Percentiles rank a stretch among this genome's conserved stretches.
phyloP scores from a whole-genome alignment of 148 eudicot species.

The Tetragonia tetragonoides region DNA sequence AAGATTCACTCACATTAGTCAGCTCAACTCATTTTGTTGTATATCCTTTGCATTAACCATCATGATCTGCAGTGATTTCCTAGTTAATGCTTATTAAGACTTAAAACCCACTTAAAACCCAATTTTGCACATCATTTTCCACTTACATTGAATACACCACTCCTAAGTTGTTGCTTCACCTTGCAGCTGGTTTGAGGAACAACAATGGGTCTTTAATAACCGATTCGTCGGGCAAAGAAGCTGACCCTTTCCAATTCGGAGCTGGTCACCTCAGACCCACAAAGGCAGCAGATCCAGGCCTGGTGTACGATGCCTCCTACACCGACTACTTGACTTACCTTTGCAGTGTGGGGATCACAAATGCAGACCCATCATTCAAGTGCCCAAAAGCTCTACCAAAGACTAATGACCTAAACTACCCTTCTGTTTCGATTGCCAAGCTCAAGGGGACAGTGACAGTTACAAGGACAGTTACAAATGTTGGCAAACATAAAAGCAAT shows the following conservation, averaged over 20 bases:
- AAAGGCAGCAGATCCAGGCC: constrained; percentile 87
- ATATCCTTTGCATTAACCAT: not conserved
- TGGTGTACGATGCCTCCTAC: constrained; percentile 81
- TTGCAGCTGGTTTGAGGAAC: constrained; percentile 61
- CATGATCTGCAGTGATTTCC: not conserved
- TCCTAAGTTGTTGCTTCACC: not conserved
- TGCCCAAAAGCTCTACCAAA: constrained; percentile 54
- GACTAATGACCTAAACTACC: constrained; percentile 55
- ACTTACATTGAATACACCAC: not conserved
- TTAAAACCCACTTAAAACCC: too few species aligned
- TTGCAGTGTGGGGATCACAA: constrained; percentile 43
- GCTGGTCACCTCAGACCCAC: constrained; percentile 75
- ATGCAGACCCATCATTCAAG: constrained; percentile 40
- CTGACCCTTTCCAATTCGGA: constrained; percentile 83
- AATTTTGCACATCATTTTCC: not conserved
- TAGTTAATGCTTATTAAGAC: not conserved
- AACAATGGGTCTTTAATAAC: constrained; percentile 52
- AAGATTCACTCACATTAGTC: not conserved
- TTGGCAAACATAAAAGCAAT: constrained; percentile 41
- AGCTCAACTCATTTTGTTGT: too few species aligned
- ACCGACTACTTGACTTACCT: constrained; percentile 67
- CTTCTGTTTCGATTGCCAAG: constrained; percentile 61
- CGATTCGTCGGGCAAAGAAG: constrained; percentile 45
- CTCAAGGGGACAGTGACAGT: constrained; percentile 46
- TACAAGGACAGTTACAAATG: constrained; percentile 63